Evolutionary conservation across 2,329 filamentous ascomycete genomes (phyloP).

Genomic region (Thielaviopsis ethacetica): DNA sequence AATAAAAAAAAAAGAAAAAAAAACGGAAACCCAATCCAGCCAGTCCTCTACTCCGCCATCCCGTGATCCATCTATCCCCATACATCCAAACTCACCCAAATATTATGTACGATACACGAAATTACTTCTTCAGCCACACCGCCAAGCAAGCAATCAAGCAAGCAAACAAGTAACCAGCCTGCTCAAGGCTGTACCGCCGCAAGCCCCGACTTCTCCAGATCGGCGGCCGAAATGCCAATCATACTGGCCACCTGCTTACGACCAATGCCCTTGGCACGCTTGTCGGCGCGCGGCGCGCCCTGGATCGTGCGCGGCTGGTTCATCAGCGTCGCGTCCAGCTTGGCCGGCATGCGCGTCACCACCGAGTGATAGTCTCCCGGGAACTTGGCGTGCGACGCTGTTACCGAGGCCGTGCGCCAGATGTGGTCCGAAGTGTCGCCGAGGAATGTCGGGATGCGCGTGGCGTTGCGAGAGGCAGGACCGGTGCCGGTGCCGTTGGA

Average conservation of each 20-base stretch:
- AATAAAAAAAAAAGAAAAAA: not conserved
- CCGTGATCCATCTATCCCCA: not conserved
- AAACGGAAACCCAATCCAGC: not conserved
- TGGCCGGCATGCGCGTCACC: slow-evolving; percentile 55
- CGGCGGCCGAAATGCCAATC: slow-evolving; percentile 26
- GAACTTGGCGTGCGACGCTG: slow-evolving; percentile 44
- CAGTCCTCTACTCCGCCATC: not conserved
- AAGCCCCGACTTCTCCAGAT: slow-evolving; percentile 10
- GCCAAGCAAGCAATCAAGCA: no score
- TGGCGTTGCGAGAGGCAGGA: slow-evolving; percentile 15
- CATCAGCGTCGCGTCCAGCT: slow-evolving; percentile 75
- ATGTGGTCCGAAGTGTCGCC: slow-evolving; percentile 62
- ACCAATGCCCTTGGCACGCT: slow-evolving; percentile 32
- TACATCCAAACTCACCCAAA: not conserved
- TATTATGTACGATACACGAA: not conserved
- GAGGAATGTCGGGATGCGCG: slow-evolving; percentile 42
- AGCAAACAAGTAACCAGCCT: not conserved
- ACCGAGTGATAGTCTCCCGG: slow-evolving; percentile 44
- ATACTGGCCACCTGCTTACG: slow-evolving; percentile 40
- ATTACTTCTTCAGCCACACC: not conserved
- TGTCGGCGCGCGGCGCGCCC: slow-evolving; percentile 54
- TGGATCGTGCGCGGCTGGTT: slow-evolving; percentile 82
- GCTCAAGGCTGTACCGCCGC: slow-evolving; percentile 1
- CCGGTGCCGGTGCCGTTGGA: slow-evolving; percentile 16
- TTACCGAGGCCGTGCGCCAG: slow-evolving; percentile 53